These are phyloP conservation scores for Umbelopsis sp. DNA, from an alignment of 371 early-diverging fungal species.

Conservation along the genomic window DNA sequence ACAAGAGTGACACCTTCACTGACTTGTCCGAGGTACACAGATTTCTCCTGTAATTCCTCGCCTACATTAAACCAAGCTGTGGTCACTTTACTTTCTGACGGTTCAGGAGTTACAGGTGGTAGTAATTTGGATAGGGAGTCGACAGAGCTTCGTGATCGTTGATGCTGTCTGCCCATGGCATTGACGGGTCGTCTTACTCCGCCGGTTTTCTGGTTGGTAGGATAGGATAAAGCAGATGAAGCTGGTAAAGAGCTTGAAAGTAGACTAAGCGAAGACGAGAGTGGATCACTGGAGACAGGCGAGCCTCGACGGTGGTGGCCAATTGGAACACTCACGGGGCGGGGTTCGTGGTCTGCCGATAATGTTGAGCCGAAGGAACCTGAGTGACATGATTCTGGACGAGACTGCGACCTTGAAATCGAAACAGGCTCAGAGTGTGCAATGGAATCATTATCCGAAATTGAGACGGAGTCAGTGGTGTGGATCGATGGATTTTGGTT, in stretches of 20 bases:
- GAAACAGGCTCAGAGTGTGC: background rate
- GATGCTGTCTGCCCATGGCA: conserved; percentile 6
- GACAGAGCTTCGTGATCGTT: conserved; percentile 4
- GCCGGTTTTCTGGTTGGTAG: background rate
- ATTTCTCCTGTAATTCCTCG: background rate
- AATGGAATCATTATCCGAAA: background rate
- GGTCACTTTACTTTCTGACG: background rate
- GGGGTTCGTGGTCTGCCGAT: conserved; percentile 5
- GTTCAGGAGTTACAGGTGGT: background rate
- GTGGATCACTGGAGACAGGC: background rate
- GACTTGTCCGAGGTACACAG: background rate
- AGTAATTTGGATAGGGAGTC: conserved; percentile 8
- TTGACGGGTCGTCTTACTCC: background rate
- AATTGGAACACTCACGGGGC: background rate
- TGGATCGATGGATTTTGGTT: background rate
- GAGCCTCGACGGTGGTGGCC: background rate
- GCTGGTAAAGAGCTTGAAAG: background rate
- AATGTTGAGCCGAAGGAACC: background rate
- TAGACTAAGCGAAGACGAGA: background rate
- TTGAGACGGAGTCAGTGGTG: background rate
- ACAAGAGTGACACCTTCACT: conserved; percentile 7
- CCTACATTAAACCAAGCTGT: conserved; percentile 6
- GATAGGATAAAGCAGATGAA: background rate
- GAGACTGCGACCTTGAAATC: background rate
- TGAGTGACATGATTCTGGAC: background rate